These are phyloP conservation scores for Sporodiniella umbellata DNA, from an alignment of 371 early-diverging fungal genomes.

Conservation along the genomic window DNA sequence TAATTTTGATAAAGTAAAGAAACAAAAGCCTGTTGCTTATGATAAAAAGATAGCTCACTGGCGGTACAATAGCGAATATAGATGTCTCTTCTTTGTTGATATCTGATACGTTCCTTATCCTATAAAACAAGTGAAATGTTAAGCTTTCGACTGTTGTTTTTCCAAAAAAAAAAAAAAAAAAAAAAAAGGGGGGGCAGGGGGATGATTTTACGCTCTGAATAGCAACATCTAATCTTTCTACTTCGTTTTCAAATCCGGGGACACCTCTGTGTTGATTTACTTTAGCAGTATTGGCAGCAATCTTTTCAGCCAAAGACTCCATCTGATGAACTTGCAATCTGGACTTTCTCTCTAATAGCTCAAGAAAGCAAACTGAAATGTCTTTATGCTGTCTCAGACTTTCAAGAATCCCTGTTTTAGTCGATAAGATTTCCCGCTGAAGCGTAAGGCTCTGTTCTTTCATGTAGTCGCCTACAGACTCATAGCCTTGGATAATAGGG, in stretches of 20 bases:
- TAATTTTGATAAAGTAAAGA: constrained; percentile 58
- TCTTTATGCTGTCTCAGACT: constrained; percentile 67
- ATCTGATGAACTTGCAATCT: constrained; percentile 34
- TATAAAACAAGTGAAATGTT: constrained; percentile 7
- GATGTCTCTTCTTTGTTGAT: constrained; percentile 24
- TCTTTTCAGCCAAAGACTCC: constrained; percentile 25
- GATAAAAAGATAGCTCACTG: constrained; percentile 21
- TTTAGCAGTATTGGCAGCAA: constrained; percentile 34
- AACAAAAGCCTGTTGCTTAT: constrained; percentile 41
- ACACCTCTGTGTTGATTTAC: constrained; percentile 46
- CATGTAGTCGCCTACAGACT: constrained; percentile 46
- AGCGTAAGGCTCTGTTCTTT: constrained; percentile 33
- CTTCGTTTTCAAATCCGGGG: constrained; percentile 49
- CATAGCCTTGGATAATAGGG: constrained; percentile 49
- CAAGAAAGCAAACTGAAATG: constrained; percentile 35
- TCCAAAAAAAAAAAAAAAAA: too few relatives aligned
- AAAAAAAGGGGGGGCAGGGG: too few relatives aligned
- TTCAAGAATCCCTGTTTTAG: constrained; percentile 51
- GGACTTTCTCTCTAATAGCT: constrained; percentile 23
- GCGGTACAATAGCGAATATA: constrained; percentile 29
- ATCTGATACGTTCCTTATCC: constrained; percentile 30
- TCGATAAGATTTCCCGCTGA: constrained; percentile 17
- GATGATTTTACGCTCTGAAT: constrained; percentile 28
- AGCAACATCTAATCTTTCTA: constrained; percentile 31
- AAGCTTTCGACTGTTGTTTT: neutral